Evolutionary conservation across 2,329 filamentous ascomycete species (phyloP).

Genomic region (Tolypocladium inflatum): DNA sequence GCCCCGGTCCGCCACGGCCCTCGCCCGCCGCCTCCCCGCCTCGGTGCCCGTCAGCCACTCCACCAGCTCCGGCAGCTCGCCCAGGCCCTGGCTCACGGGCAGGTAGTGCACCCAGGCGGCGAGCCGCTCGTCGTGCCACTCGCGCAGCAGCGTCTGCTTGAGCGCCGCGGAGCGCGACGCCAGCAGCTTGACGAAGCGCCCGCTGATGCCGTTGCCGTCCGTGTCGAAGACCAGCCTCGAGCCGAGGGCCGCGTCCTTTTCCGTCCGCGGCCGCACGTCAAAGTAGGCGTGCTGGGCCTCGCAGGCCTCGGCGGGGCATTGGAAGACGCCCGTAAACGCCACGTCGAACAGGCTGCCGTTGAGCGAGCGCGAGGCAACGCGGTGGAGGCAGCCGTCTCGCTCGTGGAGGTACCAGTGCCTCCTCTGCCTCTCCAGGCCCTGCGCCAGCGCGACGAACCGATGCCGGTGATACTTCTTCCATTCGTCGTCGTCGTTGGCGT

Average conservation of each 20-base stretch:
- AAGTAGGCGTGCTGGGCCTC: slow-evolving; percentile 23
- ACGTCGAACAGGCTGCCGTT: slow-evolving; percentile 31
- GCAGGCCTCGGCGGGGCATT: slow-evolving; percentile 29
- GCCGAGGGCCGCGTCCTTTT: slow-evolving; percentile 23
- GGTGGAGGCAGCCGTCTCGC: slow-evolving; percentile 7
- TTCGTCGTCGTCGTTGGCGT: slow-evolving; percentile 14
- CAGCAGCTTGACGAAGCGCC: slow-evolving; percentile 41
- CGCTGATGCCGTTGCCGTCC: slow-evolving; percentile 47
- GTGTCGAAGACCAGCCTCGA: slow-evolving; percentile 39
- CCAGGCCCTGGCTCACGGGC: slow-evolving; percentile 37
- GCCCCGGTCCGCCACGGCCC: slow-evolving; percentile 42
- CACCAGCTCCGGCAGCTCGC: slow-evolving; percentile 43
- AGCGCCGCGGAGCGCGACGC: slow-evolving; percentile 35
- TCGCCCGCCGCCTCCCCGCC: slow-evolving; percentile 36
- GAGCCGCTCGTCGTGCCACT: slow-evolving; percentile 50
- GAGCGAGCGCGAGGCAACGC: slow-evolving; percentile 19
- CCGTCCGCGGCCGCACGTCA: slow-evolving; percentile 17
- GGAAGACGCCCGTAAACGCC: slow-evolving; percentile 34
- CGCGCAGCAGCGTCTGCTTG: slow-evolving; percentile 42
- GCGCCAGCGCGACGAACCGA: slow-evolving; percentile 28
- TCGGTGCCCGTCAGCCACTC: slow-evolving; percentile 32
- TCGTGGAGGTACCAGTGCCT: slow-evolving; percentile 23
- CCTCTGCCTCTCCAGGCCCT: slow-evolving; percentile 15
- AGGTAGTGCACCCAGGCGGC: slow-evolving; percentile 48
- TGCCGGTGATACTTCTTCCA: slow-evolving; percentile 40